Evolutionary conservation across 192 early-diverging fungal genomes (phyloP), one percentile per base, ranked within the genome.

Genomic region (Coemansia sp.): DNA sequence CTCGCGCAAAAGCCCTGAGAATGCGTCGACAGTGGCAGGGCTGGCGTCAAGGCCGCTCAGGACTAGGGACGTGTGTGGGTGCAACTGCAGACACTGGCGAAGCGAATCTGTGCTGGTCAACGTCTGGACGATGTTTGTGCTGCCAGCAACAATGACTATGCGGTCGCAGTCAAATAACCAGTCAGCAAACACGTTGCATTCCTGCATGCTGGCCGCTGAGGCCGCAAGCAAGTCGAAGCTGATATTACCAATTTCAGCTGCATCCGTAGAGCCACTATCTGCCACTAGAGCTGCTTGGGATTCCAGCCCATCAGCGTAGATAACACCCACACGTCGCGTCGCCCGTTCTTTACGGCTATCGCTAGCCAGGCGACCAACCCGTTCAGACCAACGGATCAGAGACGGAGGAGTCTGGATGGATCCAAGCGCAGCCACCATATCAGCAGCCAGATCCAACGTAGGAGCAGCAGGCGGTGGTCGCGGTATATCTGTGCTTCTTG

Each of bases 161-260:
- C 55, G 63, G 32, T 63, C 63, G 61, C 74, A 80, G 19, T 62
- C 68, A 30, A 58, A 73, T 21, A 80, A 42, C 78, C 73, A 75
- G 59, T 72, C 73, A 10, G 70, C 66, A 66, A 75, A 72, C 33
- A 28, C 62, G 30, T 62, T 66, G 40, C 38, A 35, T 33, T 57
- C 65, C n/a, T 33, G 19, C 14, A 10, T 23, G 1, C 40, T 37
- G 16, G 74, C 69, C 3, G 26, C 58, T 3, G 73, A 37, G 7
- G 55, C 57, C 2, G 65, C 30, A 5, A 80, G 62, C 55, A 64
- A 68, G 55, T 46, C 33, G 13, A 61, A 17, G 38, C 28, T 59
- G 57, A 32, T 59, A 16, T 37, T n/a, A n/a, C 32, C 57, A 38
- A 30, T 26, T 11, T 5, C 49, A 23, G 49, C 3, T 23, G 9